Evolutionary conservation across 2,329 filamentous ascomycete species (phyloP), one percentile per base, ranked within the genome.

Genomic region (Arthrobotrys entomopaga): DNA sequence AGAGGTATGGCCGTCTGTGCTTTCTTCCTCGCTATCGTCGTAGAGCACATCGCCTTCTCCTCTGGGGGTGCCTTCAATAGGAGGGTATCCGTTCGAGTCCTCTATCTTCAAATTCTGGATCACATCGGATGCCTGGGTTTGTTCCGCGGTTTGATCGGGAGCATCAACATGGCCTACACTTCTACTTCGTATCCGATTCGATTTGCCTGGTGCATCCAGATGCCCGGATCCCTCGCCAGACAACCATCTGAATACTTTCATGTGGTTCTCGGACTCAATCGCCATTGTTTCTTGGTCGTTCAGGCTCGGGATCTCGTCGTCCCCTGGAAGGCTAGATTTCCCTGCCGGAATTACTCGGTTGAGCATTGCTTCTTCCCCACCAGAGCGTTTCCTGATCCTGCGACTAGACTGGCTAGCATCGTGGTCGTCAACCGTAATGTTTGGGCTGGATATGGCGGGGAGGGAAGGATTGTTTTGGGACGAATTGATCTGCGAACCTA

Each of bases 351-450:
- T 60, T 29, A 75, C 71, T 3, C 71, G 42, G 43, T 75, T 75
- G 5, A 75, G 59, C 8, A 2, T 42, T 20, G 71, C 26, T n/a
- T 70, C 65, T 3, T 59, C 65, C 16, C 60, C 65, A 20, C 60
- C 65, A 2, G 15, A 42, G 15, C 71, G 58, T 43, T 69, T 75
- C 24, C 52, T 69, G 1, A 56, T 63, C 13, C 71, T 22, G 5
- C 65, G 58, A 43, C n/a, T 60, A 3, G 49, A 65, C 29, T 75
- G 65, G 6, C 24, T 63, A n/a, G 64, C 65, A 49, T 75, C 71
- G 20, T 75, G 71, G 52, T 75, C 71, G 22, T 75, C 71, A 29
- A 75, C 71, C 10, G 64, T 75, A 40, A 75, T 70, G 53, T 69
- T 60, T 19, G 71, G 71, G 40, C 52, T 65, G 16, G 65, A 60